Evolutionary conservation across 176 grass and related monocot species (phyloP).

Genomic region (Bothriochloa decipiens): DNA sequence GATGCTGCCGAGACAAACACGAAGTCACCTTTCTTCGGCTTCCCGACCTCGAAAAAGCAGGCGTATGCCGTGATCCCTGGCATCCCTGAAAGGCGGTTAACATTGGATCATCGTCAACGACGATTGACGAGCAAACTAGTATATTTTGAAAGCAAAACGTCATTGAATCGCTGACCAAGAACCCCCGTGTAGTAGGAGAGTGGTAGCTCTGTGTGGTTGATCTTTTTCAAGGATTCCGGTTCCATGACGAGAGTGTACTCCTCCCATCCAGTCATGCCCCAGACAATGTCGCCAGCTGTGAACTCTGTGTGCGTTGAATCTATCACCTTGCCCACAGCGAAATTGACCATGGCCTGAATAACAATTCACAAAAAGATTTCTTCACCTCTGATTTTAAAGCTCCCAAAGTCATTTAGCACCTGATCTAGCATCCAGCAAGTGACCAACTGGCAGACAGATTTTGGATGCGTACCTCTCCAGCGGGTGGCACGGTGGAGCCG

Average conservation of each 20-base stretch:
- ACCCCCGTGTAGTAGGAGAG: conserved; percentile 49
- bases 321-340: conserved; percentile 7
- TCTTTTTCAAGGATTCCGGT: neutral
- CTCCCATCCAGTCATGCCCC: conserved; percentile 48
- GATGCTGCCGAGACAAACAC: conserved; percentile 59
- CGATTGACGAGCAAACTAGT: neutral
- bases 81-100: conserved; percentile 19
- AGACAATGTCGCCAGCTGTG: conserved; percentile 36
- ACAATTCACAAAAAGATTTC: neutral
- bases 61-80: conserved; percentile 49
- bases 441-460: too few relatives aligned
- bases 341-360: neutral
- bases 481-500: too few relatives aligned
- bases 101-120: neutral
- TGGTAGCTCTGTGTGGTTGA: conserved; percentile 34
- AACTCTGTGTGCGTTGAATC: conserved; percentile 40
- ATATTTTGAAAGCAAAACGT: too few relatives aligned
- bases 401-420: neutral
- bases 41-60: conserved; percentile 50
- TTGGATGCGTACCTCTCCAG: neutral
- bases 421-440: neutral
- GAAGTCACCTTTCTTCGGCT: conserved; percentile 49
- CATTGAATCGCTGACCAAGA: too few relatives aligned
- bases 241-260: conserved; percentile 40
- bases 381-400: neutral